Percentiles rank a stretch among this genome's conserved stretches.
Conservation (phyloP, 176 grass and related monocot species). For the Guadua angustifolia region DNA sequence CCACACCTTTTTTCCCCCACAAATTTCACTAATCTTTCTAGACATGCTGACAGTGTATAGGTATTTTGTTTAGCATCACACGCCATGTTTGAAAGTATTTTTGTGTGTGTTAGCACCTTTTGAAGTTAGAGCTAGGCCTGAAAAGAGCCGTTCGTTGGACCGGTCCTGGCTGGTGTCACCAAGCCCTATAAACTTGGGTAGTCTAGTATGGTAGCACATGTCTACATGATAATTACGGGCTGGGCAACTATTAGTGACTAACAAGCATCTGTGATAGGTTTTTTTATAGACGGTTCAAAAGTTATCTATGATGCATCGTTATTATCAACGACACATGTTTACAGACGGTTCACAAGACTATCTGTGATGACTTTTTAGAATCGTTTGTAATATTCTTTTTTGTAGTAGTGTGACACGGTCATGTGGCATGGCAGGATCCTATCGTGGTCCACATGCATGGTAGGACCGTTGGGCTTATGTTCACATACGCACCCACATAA, state of each 20-base stretch:
- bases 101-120: background rate
- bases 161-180: background rate
- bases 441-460: too few species aligned
- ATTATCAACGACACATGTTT: too few species aligned
- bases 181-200: background rate
- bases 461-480: too few species aligned
- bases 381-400: too few species aligned
- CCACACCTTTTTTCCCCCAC: slow-evolving; percentile 90
- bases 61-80: slow-evolving; percentile 48
- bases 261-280: too few species aligned
- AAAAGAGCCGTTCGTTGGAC: background rate
- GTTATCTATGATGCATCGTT: too few species aligned
- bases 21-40: slow-evolving; percentile 92
- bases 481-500: too few species aligned
- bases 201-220: background rate
- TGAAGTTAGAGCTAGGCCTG: background rate
- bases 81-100: background rate
- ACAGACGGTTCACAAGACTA: too few species aligned
- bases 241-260: background rate
- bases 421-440: too few species aligned
- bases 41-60: slow-evolving; percentile 99
- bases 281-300: too few species aligned
- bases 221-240: background rate
- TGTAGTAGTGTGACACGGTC: too few species aligned
- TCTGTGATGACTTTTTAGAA: too few species aligned